These are phyloP conservation scores for Fusarium transvaalense DNA, from an alignment of 2,329 filamentous ascomycete genomes.

Conservation along the genomic window DNA sequence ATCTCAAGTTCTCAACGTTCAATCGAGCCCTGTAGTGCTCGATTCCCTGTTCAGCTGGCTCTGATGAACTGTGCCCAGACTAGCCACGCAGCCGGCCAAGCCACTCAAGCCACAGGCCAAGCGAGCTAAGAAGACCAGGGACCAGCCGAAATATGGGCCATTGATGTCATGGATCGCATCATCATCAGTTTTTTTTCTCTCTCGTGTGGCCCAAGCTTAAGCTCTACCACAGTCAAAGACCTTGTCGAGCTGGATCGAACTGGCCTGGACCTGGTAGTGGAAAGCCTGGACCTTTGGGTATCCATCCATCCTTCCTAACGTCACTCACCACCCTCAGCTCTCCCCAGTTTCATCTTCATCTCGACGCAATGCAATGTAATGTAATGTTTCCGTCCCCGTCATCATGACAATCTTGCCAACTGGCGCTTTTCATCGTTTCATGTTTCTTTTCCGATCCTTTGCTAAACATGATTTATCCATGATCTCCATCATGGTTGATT, in stretches of 20 bases:
- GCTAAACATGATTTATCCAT: conserved; percentile 3
- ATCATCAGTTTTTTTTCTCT: conserved; percentile 22
- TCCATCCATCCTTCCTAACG: conserved; percentile 13
- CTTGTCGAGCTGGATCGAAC: conserved; percentile 39
- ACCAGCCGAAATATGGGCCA: conserved; percentile 23
- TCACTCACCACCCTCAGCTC: conserved; percentile 18
- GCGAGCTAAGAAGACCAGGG: conserved; percentile 34
- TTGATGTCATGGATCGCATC: conserved; percentile 49
- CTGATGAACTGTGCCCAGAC: conserved; percentile 37
- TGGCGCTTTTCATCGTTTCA: conserved; percentile 8
- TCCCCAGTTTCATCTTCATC: conserved; percentile 20
- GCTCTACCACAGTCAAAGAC: conserved; percentile 8
- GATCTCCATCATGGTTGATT: conserved; percentile 8
- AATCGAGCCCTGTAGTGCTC: conserved; percentile 2
- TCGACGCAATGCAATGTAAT: conserved; percentile 12
- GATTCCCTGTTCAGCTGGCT: conserved; percentile 46
- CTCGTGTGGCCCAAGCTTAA: conserved; percentile 23
- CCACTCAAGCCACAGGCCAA: conserved; percentile 41
- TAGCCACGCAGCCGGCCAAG: conserved; percentile 33
- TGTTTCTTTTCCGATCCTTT: conserved; percentile 3
- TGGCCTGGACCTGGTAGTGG: conserved; percentile 2
- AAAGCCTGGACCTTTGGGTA: conserved; percentile 6
- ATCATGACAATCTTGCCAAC: conserved; percentile 17
- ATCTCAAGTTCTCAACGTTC: background rate
- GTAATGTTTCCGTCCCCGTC: conserved; percentile 25